Evolutionary conservation across 495 filamentous ascomycete genomes (phyloP).

Genomic region (Glutinoglossum americanum): DNA sequence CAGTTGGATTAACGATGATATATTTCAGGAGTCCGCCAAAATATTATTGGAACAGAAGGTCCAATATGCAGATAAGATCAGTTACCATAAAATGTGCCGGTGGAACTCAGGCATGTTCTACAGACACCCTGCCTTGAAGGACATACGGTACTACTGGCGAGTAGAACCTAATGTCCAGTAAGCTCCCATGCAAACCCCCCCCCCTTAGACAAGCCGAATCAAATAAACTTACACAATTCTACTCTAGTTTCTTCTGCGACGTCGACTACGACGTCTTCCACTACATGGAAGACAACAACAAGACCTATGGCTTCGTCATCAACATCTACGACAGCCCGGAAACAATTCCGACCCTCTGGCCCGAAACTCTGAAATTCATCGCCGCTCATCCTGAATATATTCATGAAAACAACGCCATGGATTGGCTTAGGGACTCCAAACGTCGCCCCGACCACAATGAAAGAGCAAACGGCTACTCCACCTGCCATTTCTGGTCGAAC

Average conservation of each 20-base stretch:
- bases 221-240: not conserved
- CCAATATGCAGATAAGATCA: constrained; percentile 70
- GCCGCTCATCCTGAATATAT: constrained; percentile 65
- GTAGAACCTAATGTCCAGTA: constrained; percentile 89
- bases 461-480: constrained; percentile 78
- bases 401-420: constrained; percentile 61
- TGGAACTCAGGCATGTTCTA: constrained; percentile 99
- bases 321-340: constrained; percentile 84
- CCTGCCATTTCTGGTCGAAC: constrained; percentile 99
- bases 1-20: constrained; percentile 71
- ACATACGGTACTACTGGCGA: constrained; percentile 90
- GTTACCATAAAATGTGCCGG: constrained; percentile 98
- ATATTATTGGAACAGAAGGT: constrained; percentile 66
- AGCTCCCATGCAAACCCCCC: not conserved
- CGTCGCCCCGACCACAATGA: constrained; percentile 59
- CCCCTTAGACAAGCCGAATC: not conserved
- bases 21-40: constrained; percentile 66
- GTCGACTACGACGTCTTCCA: constrained; percentile 98
- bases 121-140: constrained; percentile 68
- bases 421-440: constrained; percentile 63
- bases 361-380: constrained; percentile 75
- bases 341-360: constrained; percentile 81
- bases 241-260: constrained; percentile 68
- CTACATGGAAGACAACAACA: constrained; percentile 93
- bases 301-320: constrained; percentile 97